These are phyloP conservation scores for Acrocalymma vagum DNA, from an alignment of 2,329 filamentous ascomycete species.

Conservation along the genomic window DNA sequence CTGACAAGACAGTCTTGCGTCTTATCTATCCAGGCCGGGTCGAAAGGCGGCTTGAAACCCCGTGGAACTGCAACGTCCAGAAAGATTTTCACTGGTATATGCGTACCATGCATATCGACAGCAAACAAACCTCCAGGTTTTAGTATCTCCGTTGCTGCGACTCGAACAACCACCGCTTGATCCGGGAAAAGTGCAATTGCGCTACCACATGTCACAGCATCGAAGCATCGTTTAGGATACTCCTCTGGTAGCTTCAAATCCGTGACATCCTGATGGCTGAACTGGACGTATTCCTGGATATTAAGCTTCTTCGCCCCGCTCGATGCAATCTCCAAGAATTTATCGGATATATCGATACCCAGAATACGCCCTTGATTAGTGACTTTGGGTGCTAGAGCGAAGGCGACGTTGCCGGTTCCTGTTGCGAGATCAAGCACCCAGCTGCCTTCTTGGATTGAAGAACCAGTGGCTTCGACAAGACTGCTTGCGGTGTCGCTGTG, in stretches of 20 bases:
- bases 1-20: not conserved
- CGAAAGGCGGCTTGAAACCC: conserved; percentile 3
- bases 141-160: conserved; percentile 1
- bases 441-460: conserved; percentile 2
- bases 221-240: conserved; percentile 1
- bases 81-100: conserved; percentile 8
- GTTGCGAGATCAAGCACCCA: conserved; percentile 11
- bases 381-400: conserved; percentile 4
- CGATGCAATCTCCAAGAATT: conserved; percentile 1
- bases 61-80: conserved; percentile 8
- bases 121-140: conserved; percentile 10
- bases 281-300: not conserved
- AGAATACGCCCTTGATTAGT: conserved; percentile 1
- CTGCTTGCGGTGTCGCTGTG: no score
- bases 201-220: conserved; percentile 9
- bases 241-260: not conserved
- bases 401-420: conserved; percentile 9
- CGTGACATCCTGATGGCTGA: conserved; percentile 4
- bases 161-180: not conserved
- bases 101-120: conserved; percentile 3
- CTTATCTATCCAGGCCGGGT: conserved; percentile 3
- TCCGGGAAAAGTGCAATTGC: conserved; percentile 6
- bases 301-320: not conserved
- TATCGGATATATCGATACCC: conserved; percentile 10
- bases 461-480: conserved; percentile 5